Conservation (phyloP, 371 early-diverging fungal species). For the Mucor velutinosus region DNA sequence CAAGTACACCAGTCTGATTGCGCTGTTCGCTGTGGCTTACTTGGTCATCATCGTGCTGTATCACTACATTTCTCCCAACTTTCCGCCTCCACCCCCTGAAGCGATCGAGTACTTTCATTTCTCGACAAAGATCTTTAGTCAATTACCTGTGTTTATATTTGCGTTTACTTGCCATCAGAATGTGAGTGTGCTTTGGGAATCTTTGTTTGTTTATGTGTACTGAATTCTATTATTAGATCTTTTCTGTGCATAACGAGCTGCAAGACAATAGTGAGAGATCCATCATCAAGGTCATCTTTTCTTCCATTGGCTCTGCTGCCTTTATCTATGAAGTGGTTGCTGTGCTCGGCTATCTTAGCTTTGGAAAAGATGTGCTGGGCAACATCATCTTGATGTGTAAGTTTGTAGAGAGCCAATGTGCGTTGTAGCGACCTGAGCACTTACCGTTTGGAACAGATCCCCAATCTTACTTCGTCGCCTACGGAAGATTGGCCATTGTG, state of each 20-base stretch:
- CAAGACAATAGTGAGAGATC: conserved; percentile 73
- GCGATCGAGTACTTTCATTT: conserved; percentile 57
- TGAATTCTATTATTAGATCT: conserved; percentile 58
- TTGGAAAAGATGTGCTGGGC: conserved; percentile 84
- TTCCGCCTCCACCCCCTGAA: conserved; percentile 46
- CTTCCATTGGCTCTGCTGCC: conserved; percentile 81
- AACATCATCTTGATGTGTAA: conserved; percentile 92
- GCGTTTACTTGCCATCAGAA: conserved; percentile 99
- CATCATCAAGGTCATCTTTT: conserved; percentile 66
- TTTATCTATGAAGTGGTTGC: conserved; percentile 90
- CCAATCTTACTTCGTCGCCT: conserved; percentile 72
- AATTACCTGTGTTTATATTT: conserved; percentile 98
- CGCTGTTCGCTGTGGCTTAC: conserved; percentile 90
- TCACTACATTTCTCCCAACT: conserved; percentile 66
- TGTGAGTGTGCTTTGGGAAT: conserved; percentile 42
- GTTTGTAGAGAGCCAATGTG: not conserved
- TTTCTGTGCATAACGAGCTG: conserved; percentile 92
- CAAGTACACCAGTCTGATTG: conserved; percentile 92
- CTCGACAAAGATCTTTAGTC: conserved; percentile 71
- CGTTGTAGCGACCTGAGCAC: not conserved
- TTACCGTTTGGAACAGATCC: conserved; percentile 50
- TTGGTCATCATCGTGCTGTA: conserved; percentile 87
- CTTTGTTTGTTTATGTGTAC: not conserved
- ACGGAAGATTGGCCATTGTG: conserved; percentile 90
- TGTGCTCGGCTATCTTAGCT: conserved; percentile 92